Evolutionary conservation across 2,329 filamentous ascomycete species (phyloP).

Genomic region (Sclerotinia subarctica): DNA sequence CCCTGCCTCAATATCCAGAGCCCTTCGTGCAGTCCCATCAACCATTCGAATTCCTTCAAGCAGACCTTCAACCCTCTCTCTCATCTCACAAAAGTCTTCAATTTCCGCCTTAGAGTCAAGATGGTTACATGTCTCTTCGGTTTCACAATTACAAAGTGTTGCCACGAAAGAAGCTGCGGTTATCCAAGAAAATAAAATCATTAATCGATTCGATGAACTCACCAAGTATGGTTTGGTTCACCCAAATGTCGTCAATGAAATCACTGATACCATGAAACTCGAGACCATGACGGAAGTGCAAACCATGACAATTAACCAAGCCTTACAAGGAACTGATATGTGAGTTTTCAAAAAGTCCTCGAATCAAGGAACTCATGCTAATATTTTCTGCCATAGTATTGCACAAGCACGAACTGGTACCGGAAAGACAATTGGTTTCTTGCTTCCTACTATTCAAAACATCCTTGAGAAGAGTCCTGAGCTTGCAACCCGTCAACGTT

Average conservation of each 20-base stretch:
- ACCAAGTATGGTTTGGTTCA: constrained; percentile 36
- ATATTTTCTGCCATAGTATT: constrained; percentile 52
- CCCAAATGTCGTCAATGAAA: constrained; percentile 42
- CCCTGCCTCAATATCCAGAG: constrained; percentile 36
- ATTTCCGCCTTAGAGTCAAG: constrained; percentile 28
- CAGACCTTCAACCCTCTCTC: constrained; percentile 31
- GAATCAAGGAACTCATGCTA: not conserved
- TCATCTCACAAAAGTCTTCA: constrained; percentile 24
- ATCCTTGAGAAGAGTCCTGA: constrained; percentile 61
- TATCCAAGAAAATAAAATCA: constrained; percentile 20
- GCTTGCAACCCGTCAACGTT: constrained; percentile 47
- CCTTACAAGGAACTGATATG: constrained; percentile 58
- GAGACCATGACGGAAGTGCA: constrained; percentile 47
- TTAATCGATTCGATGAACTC: constrained; percentile 38
- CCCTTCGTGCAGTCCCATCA: constrained; percentile 30
- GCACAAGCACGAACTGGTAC: constrained; percentile 97
- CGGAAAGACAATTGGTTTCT: constrained; percentile 92
- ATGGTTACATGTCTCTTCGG: constrained; percentile 34
- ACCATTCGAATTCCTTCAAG: constrained; percentile 31
- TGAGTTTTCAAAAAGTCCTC: constrained; percentile 26
- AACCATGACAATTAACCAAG: constrained; percentile 84
- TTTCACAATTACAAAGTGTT: constrained; percentile 25
- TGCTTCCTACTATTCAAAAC: constrained; percentile 80
- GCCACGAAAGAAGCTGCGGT: constrained; percentile 14
- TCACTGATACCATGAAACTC: constrained; percentile 72